These are phyloP conservation scores for Lodderomyces jiufengensis DNA, from an alignment of 1,139 yeast genomes.

Conservation along the genomic window DNA sequence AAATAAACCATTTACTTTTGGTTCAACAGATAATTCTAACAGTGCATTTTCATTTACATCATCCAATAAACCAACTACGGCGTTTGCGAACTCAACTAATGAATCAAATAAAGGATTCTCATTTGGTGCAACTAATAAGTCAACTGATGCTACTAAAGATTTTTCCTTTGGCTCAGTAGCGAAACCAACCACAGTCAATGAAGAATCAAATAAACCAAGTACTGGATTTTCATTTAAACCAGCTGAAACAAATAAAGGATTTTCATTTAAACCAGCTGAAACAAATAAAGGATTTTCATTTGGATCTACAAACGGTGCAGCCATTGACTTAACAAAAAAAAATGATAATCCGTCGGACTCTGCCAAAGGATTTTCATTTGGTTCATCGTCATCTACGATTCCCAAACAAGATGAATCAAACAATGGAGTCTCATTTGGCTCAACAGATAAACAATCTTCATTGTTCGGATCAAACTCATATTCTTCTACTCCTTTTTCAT, in stretches of 20 bases:
- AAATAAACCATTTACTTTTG: constrained; percentile 20
- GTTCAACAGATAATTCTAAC: too few relatives aligned
- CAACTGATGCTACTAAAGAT: not conserved
- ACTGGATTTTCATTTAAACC: constrained; percentile 8
- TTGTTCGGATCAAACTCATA: not conserved
- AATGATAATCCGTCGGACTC: not conserved
- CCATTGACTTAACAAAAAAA: not conserved
- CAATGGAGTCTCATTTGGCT: constrained; percentile 10
- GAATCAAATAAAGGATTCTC: too few relatives aligned
- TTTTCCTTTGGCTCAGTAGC: constrained; percentile 7
- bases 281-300: constrained; percentile 9
- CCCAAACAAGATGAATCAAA: too few relatives aligned
- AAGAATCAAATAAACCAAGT: not conserved
- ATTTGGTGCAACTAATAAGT: constrained; percentile 19
- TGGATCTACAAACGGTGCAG: constrained; percentile 9
- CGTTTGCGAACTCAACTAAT: not conserved
- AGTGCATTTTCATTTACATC: not conserved
- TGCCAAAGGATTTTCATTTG: too few relatives aligned
- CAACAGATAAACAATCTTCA: not conserved
- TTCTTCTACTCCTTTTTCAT: not conserved
- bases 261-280: too few relatives aligned
- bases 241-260: too few relatives aligned
- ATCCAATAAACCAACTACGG: not conserved
- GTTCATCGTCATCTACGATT: too few relatives aligned
- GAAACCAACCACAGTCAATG: not conserved